Conservation (phyloP, 257 asterid genomes). For the Lavandula angustifolia region DNA sequence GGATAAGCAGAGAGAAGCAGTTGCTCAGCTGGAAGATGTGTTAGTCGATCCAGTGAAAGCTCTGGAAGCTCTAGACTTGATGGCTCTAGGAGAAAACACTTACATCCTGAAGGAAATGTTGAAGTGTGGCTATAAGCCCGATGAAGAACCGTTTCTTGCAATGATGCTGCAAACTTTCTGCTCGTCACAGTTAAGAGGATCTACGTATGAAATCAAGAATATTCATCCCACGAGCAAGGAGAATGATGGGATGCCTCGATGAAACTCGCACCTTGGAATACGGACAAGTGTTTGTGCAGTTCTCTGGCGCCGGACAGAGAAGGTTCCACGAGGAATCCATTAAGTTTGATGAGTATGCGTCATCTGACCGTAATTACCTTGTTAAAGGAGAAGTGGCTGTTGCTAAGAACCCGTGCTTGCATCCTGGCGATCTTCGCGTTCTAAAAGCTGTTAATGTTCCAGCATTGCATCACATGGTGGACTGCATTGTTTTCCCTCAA, state of each 20-base stretch:
- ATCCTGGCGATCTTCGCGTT: constrained; percentile 93
- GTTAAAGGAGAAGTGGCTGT: constrained; percentile 58
- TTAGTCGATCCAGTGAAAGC: constrained; percentile 67
- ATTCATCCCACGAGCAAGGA: constrained; percentile 62
- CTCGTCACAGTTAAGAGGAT: constrained; percentile 65
- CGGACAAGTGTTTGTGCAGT: constrained; percentile 84
- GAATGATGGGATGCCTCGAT: constrained; percentile 94
- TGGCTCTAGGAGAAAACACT: constrained; percentile 82
- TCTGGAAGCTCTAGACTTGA: constrained; percentile 71
- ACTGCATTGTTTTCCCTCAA: constrained; percentile 85
- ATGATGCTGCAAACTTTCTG: constrained; percentile 89
- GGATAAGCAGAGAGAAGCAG: constrained; percentile 70
- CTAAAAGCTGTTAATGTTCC: constrained; percentile 60
- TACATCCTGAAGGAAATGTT: constrained; percentile 75
- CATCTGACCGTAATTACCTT: constrained; percentile 27
- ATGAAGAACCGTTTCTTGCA: constrained; percentile 78
- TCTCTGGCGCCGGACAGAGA: constrained; percentile 48
- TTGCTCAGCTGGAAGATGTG: constrained; percentile 65
- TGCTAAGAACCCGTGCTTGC: constrained; percentile 95
- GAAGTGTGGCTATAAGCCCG: constrained; percentile 78
- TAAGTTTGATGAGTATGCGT: constrained; percentile 24
- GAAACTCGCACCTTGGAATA: constrained; percentile 73
- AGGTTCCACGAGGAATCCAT: constrained; percentile 39
- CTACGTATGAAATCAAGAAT: constrained; percentile 63
- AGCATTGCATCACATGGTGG: constrained; percentile 75